Conservation (phyloP, 2,329 filamentous ascomycete genomes). For the Fusarium pilosicola region DNA sequence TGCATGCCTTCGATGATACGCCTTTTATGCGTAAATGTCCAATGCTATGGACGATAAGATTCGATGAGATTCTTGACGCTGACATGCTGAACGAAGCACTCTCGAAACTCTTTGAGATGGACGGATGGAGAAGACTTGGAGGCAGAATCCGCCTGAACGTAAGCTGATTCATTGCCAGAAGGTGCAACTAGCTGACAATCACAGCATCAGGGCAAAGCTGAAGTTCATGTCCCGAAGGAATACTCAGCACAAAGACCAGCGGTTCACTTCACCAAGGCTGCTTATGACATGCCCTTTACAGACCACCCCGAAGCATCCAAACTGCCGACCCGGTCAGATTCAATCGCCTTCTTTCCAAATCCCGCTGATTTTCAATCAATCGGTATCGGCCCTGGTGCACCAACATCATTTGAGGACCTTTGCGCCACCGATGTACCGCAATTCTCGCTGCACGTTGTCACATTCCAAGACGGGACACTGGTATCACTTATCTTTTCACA, state of each 20-base stretch:
- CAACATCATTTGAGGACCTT: background rate
- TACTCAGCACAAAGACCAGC: conserved; percentile 50
- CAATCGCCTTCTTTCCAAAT: background rate
- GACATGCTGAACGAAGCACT: conserved; percentile 44
- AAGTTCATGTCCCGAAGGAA: conserved; percentile 47
- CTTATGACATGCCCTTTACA: conserved; percentile 49
- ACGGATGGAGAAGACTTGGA: conserved; percentile 57
- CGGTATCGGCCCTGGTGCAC: background rate
- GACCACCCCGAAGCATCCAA: conserved; percentile 54
- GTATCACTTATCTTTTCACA: background rate
- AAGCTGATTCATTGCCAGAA: background rate
- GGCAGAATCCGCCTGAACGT: conserved; percentile 42
- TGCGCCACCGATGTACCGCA: background rate
- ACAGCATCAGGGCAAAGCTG: conserved; percentile 37
- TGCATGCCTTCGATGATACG: conserved; percentile 48
- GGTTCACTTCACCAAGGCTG: conserved; percentile 52
- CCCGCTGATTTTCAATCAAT: background rate
- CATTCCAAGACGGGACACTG: background rate
- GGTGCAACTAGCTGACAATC: background rate
- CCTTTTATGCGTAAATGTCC: conserved; percentile 39
- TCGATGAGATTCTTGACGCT: conserved; percentile 49
- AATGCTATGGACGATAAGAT: conserved; percentile 36
- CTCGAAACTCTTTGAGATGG: conserved; percentile 39
- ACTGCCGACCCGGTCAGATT: conserved; percentile 44
- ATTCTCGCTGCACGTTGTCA: background rate